phyloP scores from a whole-genome alignment of 441 rosid genomes.

The Populus hybrid region DNA sequence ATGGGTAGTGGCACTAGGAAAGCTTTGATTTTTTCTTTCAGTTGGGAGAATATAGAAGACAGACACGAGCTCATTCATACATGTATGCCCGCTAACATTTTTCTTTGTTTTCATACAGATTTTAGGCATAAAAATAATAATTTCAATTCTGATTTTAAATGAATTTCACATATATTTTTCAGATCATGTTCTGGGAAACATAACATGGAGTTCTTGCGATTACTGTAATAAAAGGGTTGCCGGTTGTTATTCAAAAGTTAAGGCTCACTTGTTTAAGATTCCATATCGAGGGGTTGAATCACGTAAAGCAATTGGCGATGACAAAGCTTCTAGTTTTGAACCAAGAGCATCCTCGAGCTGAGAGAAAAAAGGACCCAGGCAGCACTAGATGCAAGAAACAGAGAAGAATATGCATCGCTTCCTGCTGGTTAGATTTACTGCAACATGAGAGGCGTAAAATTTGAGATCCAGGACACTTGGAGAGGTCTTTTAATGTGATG shows the following conservation, averaged over 20 bases:
- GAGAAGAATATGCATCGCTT: neutral
- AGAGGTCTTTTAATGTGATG: neutral
- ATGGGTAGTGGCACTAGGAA: neutral
- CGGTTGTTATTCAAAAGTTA: neutral
- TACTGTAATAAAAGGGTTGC: neutral
- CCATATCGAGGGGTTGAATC: neutral
- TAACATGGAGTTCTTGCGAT: neutral
- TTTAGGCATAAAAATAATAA: too few species aligned
- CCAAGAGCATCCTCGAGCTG: neutral
- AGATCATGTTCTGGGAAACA: neutral
- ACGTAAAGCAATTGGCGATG: neutral
- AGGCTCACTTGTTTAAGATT: neutral
- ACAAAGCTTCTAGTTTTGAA: neutral
- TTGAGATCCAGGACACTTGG: neutral
- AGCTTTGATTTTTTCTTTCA: neutral
- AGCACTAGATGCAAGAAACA: neutral
- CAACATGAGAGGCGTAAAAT: neutral
- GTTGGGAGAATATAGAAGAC: neutral
- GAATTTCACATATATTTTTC: too few species aligned
- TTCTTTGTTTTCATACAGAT: too few species aligned
- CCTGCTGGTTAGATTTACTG: neutral
- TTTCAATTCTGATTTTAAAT: too few species aligned
- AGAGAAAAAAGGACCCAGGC: neutral
- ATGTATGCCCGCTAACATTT: neutral
- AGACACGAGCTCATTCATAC: neutral